Conservation (phyloP, 2,329 filamentous ascomycete genomes). For the Leptographium radiaticola region DNA sequence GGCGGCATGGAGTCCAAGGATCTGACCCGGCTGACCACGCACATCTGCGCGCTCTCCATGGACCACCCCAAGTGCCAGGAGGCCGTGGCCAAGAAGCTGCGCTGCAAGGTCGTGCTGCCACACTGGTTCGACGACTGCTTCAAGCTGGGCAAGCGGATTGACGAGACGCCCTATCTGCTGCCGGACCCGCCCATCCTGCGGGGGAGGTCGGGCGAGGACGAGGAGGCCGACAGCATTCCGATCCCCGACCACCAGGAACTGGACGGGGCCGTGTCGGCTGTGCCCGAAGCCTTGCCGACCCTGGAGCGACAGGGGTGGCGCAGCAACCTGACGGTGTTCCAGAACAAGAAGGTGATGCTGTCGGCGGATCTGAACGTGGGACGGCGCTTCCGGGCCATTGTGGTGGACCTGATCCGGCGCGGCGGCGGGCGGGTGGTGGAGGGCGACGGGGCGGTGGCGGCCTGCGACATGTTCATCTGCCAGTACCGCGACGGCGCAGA, state of each 20-base stretch:
- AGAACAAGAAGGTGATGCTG: constrained; percentile 64
- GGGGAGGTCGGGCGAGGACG: constrained; percentile 13
- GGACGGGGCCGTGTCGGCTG: constrained; percentile 47
- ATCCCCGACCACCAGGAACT: constrained; percentile 48
- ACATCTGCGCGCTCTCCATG: constrained; percentile 71
- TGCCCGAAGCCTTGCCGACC: constrained; percentile 28
- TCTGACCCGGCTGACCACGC: constrained; percentile 65
- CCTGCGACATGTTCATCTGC: constrained; percentile 76
- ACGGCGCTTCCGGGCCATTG: constrained; percentile 48
- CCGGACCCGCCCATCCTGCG: constrained; percentile 77
- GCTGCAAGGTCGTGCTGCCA: constrained; percentile 75
- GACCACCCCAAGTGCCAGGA: constrained; percentile 59
- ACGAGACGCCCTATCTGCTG: constrained; percentile 72
- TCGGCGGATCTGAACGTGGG: constrained; percentile 61
- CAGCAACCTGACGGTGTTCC: constrained; percentile 59
- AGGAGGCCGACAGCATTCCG: constrained; percentile 6
- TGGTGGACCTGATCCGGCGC: constrained; percentile 56
- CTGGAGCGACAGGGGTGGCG: constrained; percentile 21
- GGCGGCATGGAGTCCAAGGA: constrained; percentile 68
- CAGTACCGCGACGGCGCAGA: constrained; percentile 72
- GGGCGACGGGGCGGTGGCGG: constrained; percentile 36
- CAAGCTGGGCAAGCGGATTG: constrained; percentile 80
- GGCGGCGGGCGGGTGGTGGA: constrained; percentile 59
- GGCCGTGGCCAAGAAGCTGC: constrained; percentile 50
- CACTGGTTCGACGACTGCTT: constrained; percentile 99